These are phyloP conservation scores for Lepiota venenata DNA, from an alignment of 768 basidiomycete genomes.

Conservation along the genomic window DNA sequence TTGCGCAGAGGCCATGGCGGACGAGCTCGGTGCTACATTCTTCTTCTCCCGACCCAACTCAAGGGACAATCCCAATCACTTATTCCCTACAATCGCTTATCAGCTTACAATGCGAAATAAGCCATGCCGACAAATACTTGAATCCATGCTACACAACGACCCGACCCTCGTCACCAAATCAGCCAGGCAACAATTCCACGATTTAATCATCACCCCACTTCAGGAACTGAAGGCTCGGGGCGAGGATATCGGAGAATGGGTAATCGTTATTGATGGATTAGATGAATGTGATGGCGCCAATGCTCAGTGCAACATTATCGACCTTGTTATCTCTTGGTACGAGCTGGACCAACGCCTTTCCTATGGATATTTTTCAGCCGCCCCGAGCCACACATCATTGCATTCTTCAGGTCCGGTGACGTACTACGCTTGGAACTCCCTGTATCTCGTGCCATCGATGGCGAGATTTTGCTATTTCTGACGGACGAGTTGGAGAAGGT, in stretches of 20 bases:
- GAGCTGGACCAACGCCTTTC: background rate
- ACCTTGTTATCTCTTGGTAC: background rate
- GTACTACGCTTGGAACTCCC: background rate
- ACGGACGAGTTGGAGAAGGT: background rate
- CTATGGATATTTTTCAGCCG: constrained; percentile 2
- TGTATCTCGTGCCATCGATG: background rate
- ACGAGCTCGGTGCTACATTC: background rate
- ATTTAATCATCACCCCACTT: background rate
- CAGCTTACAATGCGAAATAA: background rate
- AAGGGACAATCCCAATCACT: background rate
- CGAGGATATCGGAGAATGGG: background rate
- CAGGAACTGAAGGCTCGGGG: background rate
- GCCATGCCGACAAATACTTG: background rate
- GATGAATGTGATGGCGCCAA: background rate
- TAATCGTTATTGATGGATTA: background rate
- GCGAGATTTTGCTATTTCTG: background rate
- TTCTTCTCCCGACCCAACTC: constrained; percentile 7
- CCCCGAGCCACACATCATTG: background rate
- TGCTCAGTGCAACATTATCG: background rate
- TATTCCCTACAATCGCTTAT: background rate
- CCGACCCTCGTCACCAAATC: constrained; percentile 1
- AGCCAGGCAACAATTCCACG: background rate
- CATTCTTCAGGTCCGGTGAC: background rate
- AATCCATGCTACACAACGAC: background rate
- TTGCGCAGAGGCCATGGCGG: background rate